A percentile compares a stretch with the other conserved stretches of the same genome.
Evolutionary conservation across 2,329 filamentous ascomycete species (phyloP).

Genomic region (Nannizziopsis arthrosporioides): DNA sequence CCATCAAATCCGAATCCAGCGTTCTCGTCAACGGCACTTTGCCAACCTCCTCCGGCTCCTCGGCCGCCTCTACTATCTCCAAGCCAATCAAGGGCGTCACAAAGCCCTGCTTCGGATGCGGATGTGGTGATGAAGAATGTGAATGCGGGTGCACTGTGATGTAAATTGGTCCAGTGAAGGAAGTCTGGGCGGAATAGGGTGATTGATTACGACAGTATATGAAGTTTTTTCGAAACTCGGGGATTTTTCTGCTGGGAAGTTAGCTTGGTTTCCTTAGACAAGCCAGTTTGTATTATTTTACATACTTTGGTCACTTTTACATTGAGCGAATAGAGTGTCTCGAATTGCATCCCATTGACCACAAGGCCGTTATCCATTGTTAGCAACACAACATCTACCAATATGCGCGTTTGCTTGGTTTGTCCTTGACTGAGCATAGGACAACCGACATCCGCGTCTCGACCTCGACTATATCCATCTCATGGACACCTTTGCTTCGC

Average conservation of each 20-base stretch:
- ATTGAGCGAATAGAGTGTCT: too few relatives aligned
- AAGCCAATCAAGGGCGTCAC: slow-evolving; percentile 30
- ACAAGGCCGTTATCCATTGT: too few relatives aligned
- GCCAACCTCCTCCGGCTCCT: slow-evolving; percentile 24
- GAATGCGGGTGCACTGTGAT: slow-evolving; percentile 34
- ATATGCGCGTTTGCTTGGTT: too few relatives aligned
- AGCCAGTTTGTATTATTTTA: background rate
- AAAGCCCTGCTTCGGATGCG: slow-evolving; percentile 34
- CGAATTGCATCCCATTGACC: too few relatives aligned
- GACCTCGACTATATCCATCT: too few relatives aligned
- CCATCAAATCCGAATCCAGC: slow-evolving; percentile 14
- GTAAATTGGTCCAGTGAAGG: slow-evolving; percentile 19
- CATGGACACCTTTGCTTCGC: too few relatives aligned
- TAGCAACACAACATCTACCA: too few relatives aligned
- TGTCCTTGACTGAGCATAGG: too few relatives aligned
- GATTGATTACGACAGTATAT: background rate
- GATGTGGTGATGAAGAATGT: slow-evolving; percentile 32
- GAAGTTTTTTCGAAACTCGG: background rate
- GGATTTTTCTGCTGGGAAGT: background rate
- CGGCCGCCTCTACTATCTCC: slow-evolving; percentile 25
- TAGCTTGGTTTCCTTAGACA: too few relatives aligned
- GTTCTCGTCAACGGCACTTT: slow-evolving; percentile 25
- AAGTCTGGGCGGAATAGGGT: background rate
- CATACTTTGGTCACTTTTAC: too few relatives aligned
- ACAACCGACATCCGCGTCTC: too few relatives aligned